Conservation (phyloP, 2,329 filamentous ascomycete species). For the Bipolaris gigantea region DNA sequence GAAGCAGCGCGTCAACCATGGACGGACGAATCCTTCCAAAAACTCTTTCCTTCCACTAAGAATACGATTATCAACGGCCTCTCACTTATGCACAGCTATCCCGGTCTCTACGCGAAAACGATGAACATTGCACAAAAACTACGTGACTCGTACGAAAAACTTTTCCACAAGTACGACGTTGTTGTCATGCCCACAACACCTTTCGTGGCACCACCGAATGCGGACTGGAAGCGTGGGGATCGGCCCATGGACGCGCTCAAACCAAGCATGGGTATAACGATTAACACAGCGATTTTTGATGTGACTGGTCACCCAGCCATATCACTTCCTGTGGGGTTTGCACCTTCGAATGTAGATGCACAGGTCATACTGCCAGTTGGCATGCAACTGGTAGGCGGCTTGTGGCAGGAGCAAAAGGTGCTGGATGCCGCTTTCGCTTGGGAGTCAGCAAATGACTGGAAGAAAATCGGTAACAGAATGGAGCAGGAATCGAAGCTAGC, state of each 20-base stretch:
- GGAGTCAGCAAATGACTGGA: constrained; percentile 36
- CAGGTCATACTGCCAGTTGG: constrained; percentile 41
- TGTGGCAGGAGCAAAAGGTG: constrained; percentile 44
- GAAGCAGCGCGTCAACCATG: constrained; percentile 54
- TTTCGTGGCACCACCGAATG: constrained; percentile 27
- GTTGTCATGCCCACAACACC: constrained; percentile 48
- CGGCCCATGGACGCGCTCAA: constrained; percentile 32
- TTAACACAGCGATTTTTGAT: constrained; percentile 36
- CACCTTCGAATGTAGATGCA: constrained; percentile 23
- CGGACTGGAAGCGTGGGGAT: constrained; percentile 30
- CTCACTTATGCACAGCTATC: constrained; percentile 44
- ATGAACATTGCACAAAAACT: constrained; percentile 47
- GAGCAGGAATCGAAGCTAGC: constrained; percentile 10
- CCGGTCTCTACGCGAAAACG: constrained; percentile 47
- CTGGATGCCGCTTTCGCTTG: constrained; percentile 33
- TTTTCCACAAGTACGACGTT: constrained; percentile 44
- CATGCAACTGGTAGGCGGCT: constrained; percentile 46
- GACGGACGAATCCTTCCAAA: constrained; percentile 53
- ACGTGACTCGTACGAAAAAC: constrained; percentile 44
- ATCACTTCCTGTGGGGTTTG: constrained; percentile 33
- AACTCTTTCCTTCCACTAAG: constrained; percentile 52
- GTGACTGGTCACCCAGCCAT: constrained; percentile 38
- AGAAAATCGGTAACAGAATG: constrained; percentile 2
- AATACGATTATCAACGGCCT: constrained; percentile 52
- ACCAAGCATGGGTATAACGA: constrained; percentile 35